Conservation (phyloP, 2,329 filamentous ascomycete species). For the Stenocarpella maydis region DNA sequence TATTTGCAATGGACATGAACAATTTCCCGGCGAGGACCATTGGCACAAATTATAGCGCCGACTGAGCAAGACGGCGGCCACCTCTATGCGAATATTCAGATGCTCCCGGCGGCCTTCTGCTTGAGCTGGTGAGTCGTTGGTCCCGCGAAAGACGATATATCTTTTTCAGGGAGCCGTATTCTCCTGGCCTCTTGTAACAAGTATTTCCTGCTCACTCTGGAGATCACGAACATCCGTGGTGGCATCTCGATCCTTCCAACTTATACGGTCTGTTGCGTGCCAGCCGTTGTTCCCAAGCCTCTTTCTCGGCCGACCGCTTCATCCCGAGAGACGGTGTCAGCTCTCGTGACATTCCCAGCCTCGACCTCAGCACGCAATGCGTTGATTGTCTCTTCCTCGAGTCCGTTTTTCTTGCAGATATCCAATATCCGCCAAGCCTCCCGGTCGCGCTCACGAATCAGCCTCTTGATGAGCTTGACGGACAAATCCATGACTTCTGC, state of each 20-base stretch:
- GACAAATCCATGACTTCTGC: slow-evolving; percentile 31
- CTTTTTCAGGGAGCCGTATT: background rate
- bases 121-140: background rate
- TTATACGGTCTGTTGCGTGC: background rate
- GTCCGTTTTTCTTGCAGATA: slow-evolving; percentile 30
- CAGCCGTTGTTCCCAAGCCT: background rate
- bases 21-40: background rate
- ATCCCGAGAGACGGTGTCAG: background rate
- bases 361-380: slow-evolving; percentile 33
- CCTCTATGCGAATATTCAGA: background rate
- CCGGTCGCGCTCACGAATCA: slow-evolving; percentile 34
- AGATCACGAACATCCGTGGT: background rate
- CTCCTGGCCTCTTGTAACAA: background rate
- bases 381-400: slow-evolving; percentile 26
- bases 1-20: background rate
- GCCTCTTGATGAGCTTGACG: slow-evolving; percentile 32
- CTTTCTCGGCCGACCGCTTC: background rate
- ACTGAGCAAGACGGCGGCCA: background rate
- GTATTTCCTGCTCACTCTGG: too few relatives aligned
- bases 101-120: background rate
- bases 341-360: slow-evolving; percentile 12
- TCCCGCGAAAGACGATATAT: background rate
- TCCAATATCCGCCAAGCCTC: slow-evolving; percentile 35
- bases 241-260: too few relatives aligned
- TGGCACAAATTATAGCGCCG: background rate